A percentile compares a stretch with the other conserved stretches of the same genome.
Evolutionary conservation across 441 rosid genomes (phyloP).

Genomic region (Caryocar brasiliense): DNA sequence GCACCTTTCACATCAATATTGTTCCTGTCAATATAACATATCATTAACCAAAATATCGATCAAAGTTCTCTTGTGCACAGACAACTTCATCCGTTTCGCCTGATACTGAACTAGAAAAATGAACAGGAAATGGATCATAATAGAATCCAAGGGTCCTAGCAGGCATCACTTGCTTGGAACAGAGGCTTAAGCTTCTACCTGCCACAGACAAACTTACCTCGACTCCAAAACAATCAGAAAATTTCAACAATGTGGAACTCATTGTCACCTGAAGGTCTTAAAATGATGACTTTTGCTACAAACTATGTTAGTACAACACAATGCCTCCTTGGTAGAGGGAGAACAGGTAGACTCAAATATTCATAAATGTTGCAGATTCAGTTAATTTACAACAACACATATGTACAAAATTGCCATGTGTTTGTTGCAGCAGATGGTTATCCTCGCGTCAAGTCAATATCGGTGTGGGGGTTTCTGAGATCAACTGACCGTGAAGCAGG

Average conservation of each 20-base stretch:
- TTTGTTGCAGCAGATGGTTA: constrained; percentile 50
- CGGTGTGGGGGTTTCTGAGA: constrained; percentile 61
- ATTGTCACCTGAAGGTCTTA: constrained; percentile 5
- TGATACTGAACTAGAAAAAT: too few relatives aligned
- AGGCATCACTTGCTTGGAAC: neutral
- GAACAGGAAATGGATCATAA: neutral
- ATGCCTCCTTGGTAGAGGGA: constrained; percentile 12
- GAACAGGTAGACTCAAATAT: constrained; percentile 10
- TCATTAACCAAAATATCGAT: too few relatives aligned
- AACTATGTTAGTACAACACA: constrained; percentile 41
- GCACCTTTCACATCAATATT: too few relatives aligned
- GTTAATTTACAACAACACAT: constrained; percentile 60
- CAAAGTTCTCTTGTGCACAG: too few relatives aligned
- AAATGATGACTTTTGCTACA: constrained; percentile 20
- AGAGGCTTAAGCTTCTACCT: neutral
- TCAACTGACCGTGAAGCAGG: constrained; percentile 48
- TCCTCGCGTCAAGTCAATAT: constrained; percentile 83
- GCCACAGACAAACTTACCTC: constrained; percentile 1
- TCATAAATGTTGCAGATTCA: constrained; percentile 13
- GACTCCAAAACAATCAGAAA: constrained; percentile 4
- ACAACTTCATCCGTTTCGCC: too few relatives aligned
- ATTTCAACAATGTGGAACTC: constrained; percentile 2
- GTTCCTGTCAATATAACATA: too few relatives aligned
- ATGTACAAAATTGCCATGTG: constrained; percentile 55
- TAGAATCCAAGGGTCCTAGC: neutral